Evolutionary conservation across 2,329 filamentous ascomycete species (phyloP).

Genomic region (Clarireedia homoeocarpa): DNA sequence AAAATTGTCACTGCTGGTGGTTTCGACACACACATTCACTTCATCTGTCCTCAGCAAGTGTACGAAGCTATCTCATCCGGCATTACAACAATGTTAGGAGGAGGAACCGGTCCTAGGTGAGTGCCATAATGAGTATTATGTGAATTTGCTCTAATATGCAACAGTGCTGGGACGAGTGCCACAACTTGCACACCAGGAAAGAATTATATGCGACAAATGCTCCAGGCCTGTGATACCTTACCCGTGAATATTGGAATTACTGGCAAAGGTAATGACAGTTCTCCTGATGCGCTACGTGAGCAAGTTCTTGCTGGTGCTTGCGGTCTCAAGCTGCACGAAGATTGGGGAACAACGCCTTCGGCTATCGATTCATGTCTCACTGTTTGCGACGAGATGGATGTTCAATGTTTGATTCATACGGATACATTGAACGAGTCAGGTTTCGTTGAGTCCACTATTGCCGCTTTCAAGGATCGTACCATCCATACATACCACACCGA

Average conservation of each 20-base stretch:
- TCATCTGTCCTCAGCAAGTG: conserved; percentile 90
- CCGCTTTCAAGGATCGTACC: conserved; percentile 75
- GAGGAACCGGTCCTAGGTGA: conserved; percentile 82
- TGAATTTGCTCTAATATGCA: conserved; percentile 7
- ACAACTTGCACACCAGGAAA: conserved; percentile 89
- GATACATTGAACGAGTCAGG: conserved; percentile 95
- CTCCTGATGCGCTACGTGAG: conserved; percentile 61
- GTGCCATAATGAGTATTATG: neutral
- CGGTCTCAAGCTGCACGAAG: conserved; percentile 90
- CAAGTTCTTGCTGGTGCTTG: conserved; percentile 78
- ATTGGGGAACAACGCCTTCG: conserved; percentile 88
- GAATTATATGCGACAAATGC: conserved; percentile 78
- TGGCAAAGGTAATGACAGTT: conserved; percentile 85
- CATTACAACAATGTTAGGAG: conserved; percentile 84
- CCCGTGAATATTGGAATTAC: conserved; percentile 88
- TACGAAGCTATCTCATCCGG: conserved; percentile 77
- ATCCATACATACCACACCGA: conserved; percentile 98
- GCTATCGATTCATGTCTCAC: conserved; percentile 81
- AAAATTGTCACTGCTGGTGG: conserved; percentile 88
- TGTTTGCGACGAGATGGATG: conserved; percentile 84
- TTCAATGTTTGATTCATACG: conserved; percentile 91
- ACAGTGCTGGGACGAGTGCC: conserved; percentile 75
- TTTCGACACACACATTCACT: conserved; percentile 85
- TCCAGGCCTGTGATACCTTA: conserved; percentile 74
- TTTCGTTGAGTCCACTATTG: conserved; percentile 89